phyloP scores from a whole-genome alignment of 2,329 filamentous ascomycete genomes.

The Ascochyta pisi region DNA sequence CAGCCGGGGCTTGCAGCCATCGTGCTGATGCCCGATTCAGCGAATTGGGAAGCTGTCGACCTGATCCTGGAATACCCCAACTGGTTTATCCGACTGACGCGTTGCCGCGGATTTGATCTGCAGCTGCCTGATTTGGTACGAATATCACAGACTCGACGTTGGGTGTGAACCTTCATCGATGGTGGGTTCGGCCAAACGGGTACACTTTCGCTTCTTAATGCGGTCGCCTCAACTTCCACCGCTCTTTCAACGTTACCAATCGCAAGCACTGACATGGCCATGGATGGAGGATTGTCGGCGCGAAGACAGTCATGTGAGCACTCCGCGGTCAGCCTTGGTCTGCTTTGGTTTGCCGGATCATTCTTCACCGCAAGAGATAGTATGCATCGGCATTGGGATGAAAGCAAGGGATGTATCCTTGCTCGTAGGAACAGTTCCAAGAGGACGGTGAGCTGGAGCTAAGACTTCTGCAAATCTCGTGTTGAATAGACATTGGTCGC shows the following conservation, averaged over 20 bases:
- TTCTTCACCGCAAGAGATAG: constrained; percentile 28
- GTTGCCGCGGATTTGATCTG: not conserved
- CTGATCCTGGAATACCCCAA: not conserved
- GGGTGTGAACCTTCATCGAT: constrained; percentile 3
- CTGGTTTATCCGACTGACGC: not conserved
- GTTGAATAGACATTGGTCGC: constrained; percentile 26
- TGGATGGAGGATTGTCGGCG: constrained; percentile 14
- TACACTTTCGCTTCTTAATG: not conserved
- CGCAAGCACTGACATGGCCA: constrained; percentile 5
- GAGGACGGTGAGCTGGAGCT: constrained; percentile 29
- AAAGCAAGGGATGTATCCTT: constrained; percentile 14
- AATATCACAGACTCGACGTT: not conserved
- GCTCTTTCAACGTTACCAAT: constrained; percentile 26
- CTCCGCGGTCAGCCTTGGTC: constrained; percentile 21
- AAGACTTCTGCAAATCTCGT: constrained; percentile 21
- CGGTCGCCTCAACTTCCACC: constrained; percentile 22
- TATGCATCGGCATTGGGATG: constrained; percentile 17
- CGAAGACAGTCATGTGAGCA: constrained; percentile 32
- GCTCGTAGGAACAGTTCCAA: constrained; percentile 23
- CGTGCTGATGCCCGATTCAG: constrained; percentile 7
- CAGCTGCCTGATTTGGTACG: constrained; percentile 1
- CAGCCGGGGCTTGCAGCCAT: constrained; percentile 8
- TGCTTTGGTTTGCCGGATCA: constrained; percentile 19
- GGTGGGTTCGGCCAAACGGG: constrained; percentile 7
- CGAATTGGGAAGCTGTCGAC: not conserved